Conservation (phyloP, 139 green algal genomes). For the Pleodorina starrii region DNA sequence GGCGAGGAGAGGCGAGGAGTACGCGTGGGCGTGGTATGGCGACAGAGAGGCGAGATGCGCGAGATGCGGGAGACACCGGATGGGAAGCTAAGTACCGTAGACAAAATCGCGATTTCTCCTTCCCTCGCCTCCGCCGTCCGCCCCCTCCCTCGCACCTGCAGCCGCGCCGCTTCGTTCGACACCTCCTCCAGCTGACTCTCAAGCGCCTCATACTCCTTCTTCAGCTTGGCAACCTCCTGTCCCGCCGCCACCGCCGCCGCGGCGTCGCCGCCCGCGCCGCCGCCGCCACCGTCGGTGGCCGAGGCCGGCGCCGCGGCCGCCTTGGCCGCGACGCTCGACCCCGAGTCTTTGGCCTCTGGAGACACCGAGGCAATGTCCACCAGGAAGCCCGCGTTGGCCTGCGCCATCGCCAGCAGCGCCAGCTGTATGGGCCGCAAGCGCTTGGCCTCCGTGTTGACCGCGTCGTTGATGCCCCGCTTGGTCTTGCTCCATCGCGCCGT, state of each 20-base stretch:
- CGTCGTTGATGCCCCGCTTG: background rate
- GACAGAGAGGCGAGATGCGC: no score
- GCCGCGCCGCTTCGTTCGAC: slow-evolving; percentile 45
- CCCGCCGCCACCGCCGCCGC: background rate
- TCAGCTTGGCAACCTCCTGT: background rate
- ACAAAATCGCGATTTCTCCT: no score
- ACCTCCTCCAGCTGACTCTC: slow-evolving; percentile 58
- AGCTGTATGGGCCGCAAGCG: slow-evolving; percentile 62
- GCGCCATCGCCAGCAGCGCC: slow-evolving; percentile 51
- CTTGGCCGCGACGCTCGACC: background rate
- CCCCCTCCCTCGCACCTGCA: slow-evolving; percentile 57
- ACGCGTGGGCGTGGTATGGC: no score
- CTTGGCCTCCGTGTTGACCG: slow-evolving; percentile 44
- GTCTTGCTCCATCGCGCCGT: slow-evolving; percentile 16
- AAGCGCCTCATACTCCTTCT: slow-evolving; percentile 48
- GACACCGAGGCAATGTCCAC: slow-evolving; percentile 30
- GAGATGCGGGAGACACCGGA: no score
- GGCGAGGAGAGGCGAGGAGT: no score
- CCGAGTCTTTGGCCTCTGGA: background rate
- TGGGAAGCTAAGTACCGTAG: no score
- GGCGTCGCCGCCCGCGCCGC: background rate
- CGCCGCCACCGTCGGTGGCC: background rate
- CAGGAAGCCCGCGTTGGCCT: slow-evolving; percentile 39
- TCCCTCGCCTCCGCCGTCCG: no score
- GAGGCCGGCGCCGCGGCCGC: background rate